A percentile compares a stretch with the other conserved stretches of the same genome.
Conservation (phyloP, 1,284 basidiomycete species). For the Trametes pubescens region DNA sequence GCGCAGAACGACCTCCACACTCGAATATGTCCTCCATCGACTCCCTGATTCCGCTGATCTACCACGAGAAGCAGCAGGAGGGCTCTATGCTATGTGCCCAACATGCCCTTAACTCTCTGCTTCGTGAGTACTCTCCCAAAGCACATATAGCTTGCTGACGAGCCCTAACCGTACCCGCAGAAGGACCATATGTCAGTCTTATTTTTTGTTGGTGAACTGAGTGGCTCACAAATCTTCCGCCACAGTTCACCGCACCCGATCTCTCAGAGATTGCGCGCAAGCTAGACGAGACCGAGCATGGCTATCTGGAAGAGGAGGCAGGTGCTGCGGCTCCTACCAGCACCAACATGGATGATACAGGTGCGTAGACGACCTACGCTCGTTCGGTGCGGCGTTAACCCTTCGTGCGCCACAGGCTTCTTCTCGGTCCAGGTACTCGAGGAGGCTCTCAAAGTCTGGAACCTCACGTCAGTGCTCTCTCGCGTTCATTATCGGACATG, state of each 20-base stretch:
- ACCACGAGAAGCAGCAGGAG: constrained; percentile 78
- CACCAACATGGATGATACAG: constrained; percentile 91
- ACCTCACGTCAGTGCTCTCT: constrained; percentile 65
- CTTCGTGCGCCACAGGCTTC: constrained; percentile 65
- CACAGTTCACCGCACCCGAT: constrained; percentile 85
- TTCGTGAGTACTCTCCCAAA: constrained; percentile 61
- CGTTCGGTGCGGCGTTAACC: constrained; percentile 24
- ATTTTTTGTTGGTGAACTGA: constrained; percentile 10
- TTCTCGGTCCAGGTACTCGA: constrained; percentile 89
- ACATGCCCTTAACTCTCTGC: constrained; percentile 82
- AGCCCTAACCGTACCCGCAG: constrained; percentile 45
- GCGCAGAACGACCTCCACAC: background rate
- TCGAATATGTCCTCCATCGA: constrained; percentile 64
- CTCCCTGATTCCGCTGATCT: constrained; percentile 62
- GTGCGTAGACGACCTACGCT: constrained; percentile 44
- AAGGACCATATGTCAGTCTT: constrained; percentile 72
- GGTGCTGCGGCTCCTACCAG: constrained; percentile 47
- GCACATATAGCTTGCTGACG: background rate
- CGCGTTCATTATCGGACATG: background rate
- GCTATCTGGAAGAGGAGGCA: constrained; percentile 53
- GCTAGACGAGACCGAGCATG: constrained; percentile 59
- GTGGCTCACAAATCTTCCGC: constrained; percentile 21
- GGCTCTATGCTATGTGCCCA: constrained; percentile 90
- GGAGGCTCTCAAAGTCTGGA: constrained; percentile 84
- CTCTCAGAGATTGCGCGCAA: constrained; percentile 82